Conservation (phyloP, 2,329 filamentous ascomycete genomes). For the Rhytidhysteron rufulum region DNA sequence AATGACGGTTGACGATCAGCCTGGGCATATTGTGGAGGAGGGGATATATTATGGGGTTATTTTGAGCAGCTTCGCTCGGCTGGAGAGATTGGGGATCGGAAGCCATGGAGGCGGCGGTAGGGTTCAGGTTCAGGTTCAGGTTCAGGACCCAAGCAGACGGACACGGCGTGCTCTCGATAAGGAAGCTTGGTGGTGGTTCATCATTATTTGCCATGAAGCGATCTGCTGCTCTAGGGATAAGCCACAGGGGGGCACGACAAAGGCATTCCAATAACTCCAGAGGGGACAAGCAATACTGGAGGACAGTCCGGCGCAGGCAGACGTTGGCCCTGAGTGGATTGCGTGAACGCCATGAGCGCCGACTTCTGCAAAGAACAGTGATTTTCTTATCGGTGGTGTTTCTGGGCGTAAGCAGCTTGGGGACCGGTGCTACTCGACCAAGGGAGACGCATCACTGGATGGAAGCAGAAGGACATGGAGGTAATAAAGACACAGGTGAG, state of each 20-base stretch:
- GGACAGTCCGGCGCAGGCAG: neutral
- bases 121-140: no score
- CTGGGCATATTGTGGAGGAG: neutral
- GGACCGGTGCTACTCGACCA: neutral
- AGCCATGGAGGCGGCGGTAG: neutral
- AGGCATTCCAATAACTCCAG: no score
- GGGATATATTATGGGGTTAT: neutral
- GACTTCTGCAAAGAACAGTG: neutral
- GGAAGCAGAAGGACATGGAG: neutral
- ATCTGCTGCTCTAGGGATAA: neutral
- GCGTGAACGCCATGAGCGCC: neutral
- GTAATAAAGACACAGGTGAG: no score
- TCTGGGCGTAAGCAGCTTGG: neutral
- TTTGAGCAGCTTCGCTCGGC: neutral
- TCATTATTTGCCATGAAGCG: neutral
- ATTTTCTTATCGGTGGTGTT: neutral
- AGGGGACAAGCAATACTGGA: no score
- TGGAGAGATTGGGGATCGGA: no score
- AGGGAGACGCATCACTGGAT: neutral
- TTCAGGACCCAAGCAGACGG: neutral
- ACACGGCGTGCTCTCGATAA: neutral
- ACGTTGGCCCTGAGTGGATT: neutral
- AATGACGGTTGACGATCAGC: neutral
- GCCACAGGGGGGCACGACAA: neutral
- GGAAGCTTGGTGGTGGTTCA: neutral